Percentiles rank a stretch among this genome's conserved stretches.
Conservation (phyloP, 768 basidiomycete species). For the Suillus luteus region DNA sequence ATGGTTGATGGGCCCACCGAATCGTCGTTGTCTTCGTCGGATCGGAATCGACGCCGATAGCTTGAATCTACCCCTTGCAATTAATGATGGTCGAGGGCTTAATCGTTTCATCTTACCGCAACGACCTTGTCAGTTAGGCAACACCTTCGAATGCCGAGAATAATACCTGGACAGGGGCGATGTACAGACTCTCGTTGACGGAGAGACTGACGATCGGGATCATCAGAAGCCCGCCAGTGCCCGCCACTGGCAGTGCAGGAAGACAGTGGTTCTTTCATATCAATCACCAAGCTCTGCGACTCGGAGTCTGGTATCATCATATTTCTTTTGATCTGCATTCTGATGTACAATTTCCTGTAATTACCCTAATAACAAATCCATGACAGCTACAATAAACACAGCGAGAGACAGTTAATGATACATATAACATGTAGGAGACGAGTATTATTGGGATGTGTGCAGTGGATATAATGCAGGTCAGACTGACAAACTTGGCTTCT, state of each 20-base stretch:
- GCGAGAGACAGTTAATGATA: slow-evolving; percentile 10
- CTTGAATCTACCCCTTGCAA: slow-evolving; percentile 2
- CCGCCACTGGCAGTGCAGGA: neutral
- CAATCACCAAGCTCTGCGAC: neutral
- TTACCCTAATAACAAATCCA: slow-evolving; percentile 10
- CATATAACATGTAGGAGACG: slow-evolving; percentile 6
- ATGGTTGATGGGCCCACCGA: neutral
- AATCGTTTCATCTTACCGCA: neutral
- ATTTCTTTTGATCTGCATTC: neutral
- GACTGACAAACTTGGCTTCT: slow-evolving; percentile 4
- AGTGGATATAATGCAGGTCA: slow-evolving; percentile 3
- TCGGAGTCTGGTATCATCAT: neutral
- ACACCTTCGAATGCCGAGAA: slow-evolving; percentile 2
- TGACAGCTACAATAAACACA: slow-evolving; percentile 8
- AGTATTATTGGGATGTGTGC: slow-evolving; percentile 2
- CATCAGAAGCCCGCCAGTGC: neutral
- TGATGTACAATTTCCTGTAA: slow-evolving; percentile 10
- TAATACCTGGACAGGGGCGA: neutral
- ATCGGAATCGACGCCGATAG: slow-evolving; percentile 3
- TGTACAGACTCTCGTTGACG: neutral
- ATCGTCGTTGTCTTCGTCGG: slow-evolving; percentile 3
- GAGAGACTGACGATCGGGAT: neutral
- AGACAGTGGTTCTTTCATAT: neutral
- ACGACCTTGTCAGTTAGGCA: neutral
- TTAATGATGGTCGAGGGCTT: slow-evolving; percentile 5